These are phyloP conservation scores for Sporodiniella umbellata DNA, from an alignment of 371 early-diverging fungal species.

Conservation along the genomic window DNA sequence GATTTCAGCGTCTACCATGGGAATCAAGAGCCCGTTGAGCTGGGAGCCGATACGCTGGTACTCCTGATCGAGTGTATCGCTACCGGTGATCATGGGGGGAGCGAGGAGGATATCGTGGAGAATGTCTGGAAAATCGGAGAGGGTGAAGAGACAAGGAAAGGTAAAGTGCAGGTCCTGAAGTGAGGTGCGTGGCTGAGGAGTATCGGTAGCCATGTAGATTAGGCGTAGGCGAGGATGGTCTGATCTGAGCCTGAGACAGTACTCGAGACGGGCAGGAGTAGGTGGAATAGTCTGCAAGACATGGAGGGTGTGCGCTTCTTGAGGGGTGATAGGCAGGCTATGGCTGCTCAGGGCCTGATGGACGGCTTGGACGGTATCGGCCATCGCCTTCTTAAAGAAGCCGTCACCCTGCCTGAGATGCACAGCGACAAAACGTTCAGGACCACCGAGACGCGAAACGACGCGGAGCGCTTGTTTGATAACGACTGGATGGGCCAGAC, in stretches of 20 bases:
- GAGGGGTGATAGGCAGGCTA: background rate
- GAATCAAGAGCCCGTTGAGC: conserved; percentile 24
- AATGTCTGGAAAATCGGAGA: conserved; percentile 47
- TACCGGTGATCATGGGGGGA: conserved; percentile 19
- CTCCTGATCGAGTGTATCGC: conserved; percentile 11
- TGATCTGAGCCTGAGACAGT: too few relatives aligned
- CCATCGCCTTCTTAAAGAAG: conserved; percentile 26
- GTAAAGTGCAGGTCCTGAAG: conserved; percentile 37
- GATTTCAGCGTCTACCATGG: conserved; percentile 50
- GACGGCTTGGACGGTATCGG: conserved; percentile 31
- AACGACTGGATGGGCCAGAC: conserved; percentile 36
- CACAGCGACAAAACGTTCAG: conserved; percentile 37
- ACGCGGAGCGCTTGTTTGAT: conserved; percentile 23
- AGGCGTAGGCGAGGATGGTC: conserved; percentile 33
- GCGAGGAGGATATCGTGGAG: conserved; percentile 20
- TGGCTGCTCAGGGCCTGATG: conserved; percentile 17
- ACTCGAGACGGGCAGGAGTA: too few relatives aligned
- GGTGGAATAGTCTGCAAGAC: background rate
- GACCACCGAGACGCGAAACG: conserved; percentile 35
- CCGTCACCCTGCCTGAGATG: conserved; percentile 53
- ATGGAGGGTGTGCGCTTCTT: too few relatives aligned
- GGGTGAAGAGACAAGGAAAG: conserved; percentile 52
- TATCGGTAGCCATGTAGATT: conserved; percentile 58
- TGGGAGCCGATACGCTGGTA: conserved; percentile 4
- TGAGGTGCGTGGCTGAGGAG: conserved; percentile 42